Percentiles rank a stretch among this genome's conserved stretches.
These are phyloP conservation scores for Lactarius sp. DNA, from an alignment of 768 basidiomycete species.

Conservation along the genomic window DNA sequence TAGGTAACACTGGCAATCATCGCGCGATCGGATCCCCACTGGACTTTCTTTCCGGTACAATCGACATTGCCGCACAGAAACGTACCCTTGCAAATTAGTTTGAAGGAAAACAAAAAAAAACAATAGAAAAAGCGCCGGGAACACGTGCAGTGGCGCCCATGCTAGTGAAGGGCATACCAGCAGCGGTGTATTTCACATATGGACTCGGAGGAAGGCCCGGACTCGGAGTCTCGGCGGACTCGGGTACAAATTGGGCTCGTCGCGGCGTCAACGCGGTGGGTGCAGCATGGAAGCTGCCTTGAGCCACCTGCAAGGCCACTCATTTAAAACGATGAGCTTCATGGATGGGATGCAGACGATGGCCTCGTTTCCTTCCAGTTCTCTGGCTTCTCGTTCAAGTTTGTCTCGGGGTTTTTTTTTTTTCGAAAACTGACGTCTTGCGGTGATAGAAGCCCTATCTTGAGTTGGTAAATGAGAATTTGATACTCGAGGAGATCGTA, in stretches of 20 bases:
- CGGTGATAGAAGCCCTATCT: slow-evolving; percentile 20
- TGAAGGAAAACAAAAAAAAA: neutral
- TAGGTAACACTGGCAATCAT: neutral
- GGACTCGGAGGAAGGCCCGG: slow-evolving; percentile 10
- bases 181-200: neutral
- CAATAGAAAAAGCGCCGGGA: slow-evolving; percentile 2
- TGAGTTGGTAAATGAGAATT: slow-evolving; percentile 6
- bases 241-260: slow-evolving; percentile 6
- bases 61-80: slow-evolving; percentile 2
- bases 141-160: neutral
- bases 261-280: slow-evolving; percentile 13
- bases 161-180: neutral
- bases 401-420: neutral
- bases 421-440: slow-evolving; percentile 2
- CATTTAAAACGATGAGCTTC: neutral
- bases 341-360: neutral
- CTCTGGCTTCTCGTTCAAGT: slow-evolving; percentile 6
- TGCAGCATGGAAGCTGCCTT: slow-evolving; percentile 3
- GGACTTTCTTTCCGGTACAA: slow-evolving; percentile 8
- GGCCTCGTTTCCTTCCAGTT: slow-evolving; percentile 9
- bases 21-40: slow-evolving; percentile 8
- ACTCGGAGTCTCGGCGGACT: slow-evolving; percentile 11
- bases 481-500: slow-evolving; percentile 6
- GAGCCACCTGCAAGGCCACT: neutral
- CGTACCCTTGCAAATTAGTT: neutral